Percentiles rank a stretch among this genome's conserved stretches.
Evolutionary conservation across 2,329 filamentous ascomycete genomes (phyloP).

Genomic region (Parascedosporium putredinis): DNA sequence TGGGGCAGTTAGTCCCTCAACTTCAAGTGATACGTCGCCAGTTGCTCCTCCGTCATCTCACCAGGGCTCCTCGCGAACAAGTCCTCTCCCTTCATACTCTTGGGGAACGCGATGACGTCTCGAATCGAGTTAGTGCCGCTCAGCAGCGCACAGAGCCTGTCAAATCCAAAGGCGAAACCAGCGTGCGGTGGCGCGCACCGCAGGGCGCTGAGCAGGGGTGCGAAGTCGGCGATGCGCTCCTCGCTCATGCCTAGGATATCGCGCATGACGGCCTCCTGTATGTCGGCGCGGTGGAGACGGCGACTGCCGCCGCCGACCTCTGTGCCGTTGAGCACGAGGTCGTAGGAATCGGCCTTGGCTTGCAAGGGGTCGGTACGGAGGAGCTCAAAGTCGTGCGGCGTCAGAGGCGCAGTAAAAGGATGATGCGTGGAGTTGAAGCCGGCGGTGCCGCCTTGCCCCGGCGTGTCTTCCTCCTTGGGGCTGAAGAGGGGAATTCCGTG

Average conservation of each 20-base stretch:
- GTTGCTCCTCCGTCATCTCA: constrained; percentile 47
- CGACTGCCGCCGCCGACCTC: constrained; percentile 89
- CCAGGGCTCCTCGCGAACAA: constrained; percentile 70
- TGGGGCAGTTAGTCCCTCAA: constrained; percentile 14
- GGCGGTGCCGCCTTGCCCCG: constrained; percentile 70
- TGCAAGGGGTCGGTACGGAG: constrained; percentile 61
- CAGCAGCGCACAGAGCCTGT: constrained; percentile 73
- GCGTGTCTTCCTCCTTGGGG: constrained; percentile 45
- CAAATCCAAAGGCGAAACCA: constrained; percentile 86
- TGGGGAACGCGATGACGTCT: constrained; percentile 96
- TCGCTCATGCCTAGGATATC: constrained; percentile 72
- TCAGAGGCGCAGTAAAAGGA: constrained; percentile 84
- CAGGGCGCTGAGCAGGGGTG: constrained; percentile 74
- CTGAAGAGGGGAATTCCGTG: constrained; percentile 90
- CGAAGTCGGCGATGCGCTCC: constrained; percentile 66
- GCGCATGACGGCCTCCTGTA: constrained; percentile 78
- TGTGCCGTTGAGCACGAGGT: constrained; percentile 89
- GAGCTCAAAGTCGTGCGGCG: constrained; percentile 59
- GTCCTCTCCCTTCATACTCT: constrained; percentile 84
- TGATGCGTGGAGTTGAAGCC: constrained; percentile 86
- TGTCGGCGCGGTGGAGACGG: constrained; percentile 73
- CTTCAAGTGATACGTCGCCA: constrained; percentile 36
- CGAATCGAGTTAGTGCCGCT: constrained; percentile 65
- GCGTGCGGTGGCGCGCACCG: constrained; percentile 83
- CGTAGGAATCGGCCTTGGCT: constrained; percentile 81